phyloP scores from a whole-genome alignment of 345 rosid genomes.

The Eutrema yunnanense region DNA sequence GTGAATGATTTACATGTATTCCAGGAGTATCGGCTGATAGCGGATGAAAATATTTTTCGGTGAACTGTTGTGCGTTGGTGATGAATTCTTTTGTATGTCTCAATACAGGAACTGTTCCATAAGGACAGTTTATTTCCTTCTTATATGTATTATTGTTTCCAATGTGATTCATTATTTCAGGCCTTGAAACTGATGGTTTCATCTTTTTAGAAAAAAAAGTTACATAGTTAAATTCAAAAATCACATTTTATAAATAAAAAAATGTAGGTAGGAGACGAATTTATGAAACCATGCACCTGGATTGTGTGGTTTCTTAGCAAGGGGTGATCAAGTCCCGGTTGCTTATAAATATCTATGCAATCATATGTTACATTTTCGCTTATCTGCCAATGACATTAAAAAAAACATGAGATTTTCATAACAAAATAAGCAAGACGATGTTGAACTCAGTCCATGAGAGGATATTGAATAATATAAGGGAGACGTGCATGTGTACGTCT shows the following conservation, averaged over 20 bases:
- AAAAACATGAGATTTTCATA: not conserved
- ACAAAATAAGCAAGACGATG: not conserved
- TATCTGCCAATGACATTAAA: not conserved
- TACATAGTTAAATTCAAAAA: not conserved
- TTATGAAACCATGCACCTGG: not conserved
- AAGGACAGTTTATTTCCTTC: not conserved
- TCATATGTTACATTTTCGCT: not conserved
- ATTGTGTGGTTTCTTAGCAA: not conserved
- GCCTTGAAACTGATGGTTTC: not conserved
- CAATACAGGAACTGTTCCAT: not conserved
- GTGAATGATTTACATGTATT: not conserved
- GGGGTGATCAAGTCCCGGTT: not conserved
- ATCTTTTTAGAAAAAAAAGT: not conserved
- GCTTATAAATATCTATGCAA: not conserved
- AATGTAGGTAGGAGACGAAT: not conserved
- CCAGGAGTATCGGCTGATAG: not conserved
- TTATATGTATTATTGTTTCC: not conserved
- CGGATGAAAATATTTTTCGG: not conserved
- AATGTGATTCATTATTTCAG: not conserved
- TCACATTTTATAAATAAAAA: not conserved
- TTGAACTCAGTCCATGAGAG: not conserved
- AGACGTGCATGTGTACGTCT: not conserved
- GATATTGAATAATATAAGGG: not conserved
- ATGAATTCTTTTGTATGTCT: not conserved
- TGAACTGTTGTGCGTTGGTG: not conserved